Conservation (phyloP, 768 basidiomycete genomes). For the Russula olivacea region DNA sequence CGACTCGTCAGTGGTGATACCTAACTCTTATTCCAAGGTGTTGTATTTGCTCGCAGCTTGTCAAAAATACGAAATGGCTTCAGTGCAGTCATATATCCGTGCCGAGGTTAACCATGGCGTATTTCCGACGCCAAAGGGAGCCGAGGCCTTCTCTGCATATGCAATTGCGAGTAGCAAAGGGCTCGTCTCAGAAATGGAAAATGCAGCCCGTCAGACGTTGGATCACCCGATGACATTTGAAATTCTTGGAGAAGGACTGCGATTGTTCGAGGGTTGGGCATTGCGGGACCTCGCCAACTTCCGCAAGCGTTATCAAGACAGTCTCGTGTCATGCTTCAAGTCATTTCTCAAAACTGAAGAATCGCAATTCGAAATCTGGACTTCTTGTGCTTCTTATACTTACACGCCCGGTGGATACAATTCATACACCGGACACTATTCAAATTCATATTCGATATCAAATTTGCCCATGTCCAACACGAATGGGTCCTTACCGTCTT, state of each 20-base stretch:
- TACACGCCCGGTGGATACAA: no score
- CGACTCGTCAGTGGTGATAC: no score
- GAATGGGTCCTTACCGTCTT: not conserved
- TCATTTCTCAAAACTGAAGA: not conserved
- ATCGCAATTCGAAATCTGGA: no score
- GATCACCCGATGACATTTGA: not conserved
- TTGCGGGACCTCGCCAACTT: not conserved
- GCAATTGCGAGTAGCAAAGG: not conserved
- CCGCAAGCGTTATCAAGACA: not conserved
- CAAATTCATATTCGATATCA: no score
- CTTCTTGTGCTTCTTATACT: no score
- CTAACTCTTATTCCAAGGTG: not conserved
- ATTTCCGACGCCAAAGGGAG: not conserved
- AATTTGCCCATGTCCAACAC: not conserved
- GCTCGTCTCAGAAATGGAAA: not conserved
- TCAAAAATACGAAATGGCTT: conserved; percentile 28
- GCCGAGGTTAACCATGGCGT: not conserved
- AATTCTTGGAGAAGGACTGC: not conserved
- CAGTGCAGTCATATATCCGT: conserved; percentile 1
- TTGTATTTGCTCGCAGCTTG: conserved; percentile 19
- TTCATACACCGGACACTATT: no score
- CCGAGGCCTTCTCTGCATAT: not conserved
- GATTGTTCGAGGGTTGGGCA: not conserved
- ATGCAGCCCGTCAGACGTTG: not conserved
- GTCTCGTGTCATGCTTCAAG: not conserved